Evolutionary conservation across 306 rosid genomes (phyloP).

Genomic region (Glycine tomentella): DNA sequence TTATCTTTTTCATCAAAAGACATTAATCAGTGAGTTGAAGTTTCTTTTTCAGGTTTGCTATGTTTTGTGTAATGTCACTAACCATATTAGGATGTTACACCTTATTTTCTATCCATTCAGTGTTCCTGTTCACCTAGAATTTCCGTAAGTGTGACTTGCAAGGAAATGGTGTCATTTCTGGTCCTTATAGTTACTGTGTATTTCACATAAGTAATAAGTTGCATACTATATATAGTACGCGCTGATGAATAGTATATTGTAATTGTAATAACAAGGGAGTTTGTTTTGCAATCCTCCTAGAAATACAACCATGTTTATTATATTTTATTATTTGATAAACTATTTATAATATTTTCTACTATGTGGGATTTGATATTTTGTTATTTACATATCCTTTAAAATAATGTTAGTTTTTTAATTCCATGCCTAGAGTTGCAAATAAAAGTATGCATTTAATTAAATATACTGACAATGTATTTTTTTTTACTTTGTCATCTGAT

Average conservation of each 20-base stretch:
- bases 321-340: neutral
- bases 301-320: constrained; percentile 25
- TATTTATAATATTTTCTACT: neutral
- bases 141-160: constrained; percentile 29
- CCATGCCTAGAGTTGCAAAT: neutral
- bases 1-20: constrained; percentile 40
- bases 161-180: constrained; percentile 42
- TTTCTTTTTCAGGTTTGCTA: constrained; percentile 36
- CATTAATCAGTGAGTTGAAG: constrained; percentile 43
- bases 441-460: neutral
- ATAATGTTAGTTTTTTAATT: neutral
- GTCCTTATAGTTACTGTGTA: constrained; percentile 6
- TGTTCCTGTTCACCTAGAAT: constrained; percentile 28
- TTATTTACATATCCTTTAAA: constrained; percentile 13
- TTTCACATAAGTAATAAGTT: no score
- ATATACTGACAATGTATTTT: no score
- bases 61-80: constrained; percentile 17
- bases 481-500: neutral
- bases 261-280: neutral
- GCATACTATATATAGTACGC: no score
- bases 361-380: neutral
- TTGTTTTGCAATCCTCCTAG: constrained; percentile 13
- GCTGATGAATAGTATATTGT: neutral
- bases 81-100: constrained; percentile 34
- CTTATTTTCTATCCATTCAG: constrained; percentile 45